Evolutionary conservation across 225 moss, liverwort and hornwort species (phyloP).

Genomic region (Antitrichia curtipendula): DNA sequence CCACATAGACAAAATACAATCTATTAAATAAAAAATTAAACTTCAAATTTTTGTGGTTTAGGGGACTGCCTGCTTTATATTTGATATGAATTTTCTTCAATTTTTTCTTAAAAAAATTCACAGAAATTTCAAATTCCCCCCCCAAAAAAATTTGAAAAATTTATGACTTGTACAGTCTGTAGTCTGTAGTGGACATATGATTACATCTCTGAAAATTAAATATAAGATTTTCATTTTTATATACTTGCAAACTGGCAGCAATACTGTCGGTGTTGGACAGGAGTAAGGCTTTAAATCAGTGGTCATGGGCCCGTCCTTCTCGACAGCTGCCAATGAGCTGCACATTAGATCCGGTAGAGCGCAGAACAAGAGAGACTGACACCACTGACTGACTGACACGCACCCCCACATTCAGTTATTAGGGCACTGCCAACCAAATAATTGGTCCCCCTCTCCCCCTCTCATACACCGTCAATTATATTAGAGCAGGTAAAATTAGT

Average conservation of each 20-base stretch:
- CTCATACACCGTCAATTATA: neutral
- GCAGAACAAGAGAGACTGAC: neutral
- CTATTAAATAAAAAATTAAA: too few relatives aligned
- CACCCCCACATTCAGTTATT: neutral
- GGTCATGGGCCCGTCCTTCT: neutral
- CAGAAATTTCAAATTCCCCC: accelerated
- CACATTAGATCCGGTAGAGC: neutral
- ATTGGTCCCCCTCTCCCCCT: neutral
- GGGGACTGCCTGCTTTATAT: too few relatives aligned
- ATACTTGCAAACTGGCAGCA: neutral
- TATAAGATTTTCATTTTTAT: too few relatives aligned
- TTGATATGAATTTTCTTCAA: neutral
- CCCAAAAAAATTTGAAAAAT: too few relatives aligned
- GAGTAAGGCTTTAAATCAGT: neutral
- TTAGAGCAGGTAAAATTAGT: neutral
- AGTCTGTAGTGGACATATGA: neutral
- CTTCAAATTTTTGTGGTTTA: too few relatives aligned
- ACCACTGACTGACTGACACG: neutral
- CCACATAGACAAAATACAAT: too few relatives aligned
- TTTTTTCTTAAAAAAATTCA: too few relatives aligned
- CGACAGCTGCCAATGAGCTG: neutral
- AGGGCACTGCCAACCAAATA: neutral
- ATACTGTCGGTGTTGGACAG: neutral
- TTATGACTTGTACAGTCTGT: too few relatives aligned
- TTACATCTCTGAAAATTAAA: too few relatives aligned